Evolutionary conservation across 805 yeast species (phyloP).

Genomic region (Wickerhamiella bombiphila): DNA sequence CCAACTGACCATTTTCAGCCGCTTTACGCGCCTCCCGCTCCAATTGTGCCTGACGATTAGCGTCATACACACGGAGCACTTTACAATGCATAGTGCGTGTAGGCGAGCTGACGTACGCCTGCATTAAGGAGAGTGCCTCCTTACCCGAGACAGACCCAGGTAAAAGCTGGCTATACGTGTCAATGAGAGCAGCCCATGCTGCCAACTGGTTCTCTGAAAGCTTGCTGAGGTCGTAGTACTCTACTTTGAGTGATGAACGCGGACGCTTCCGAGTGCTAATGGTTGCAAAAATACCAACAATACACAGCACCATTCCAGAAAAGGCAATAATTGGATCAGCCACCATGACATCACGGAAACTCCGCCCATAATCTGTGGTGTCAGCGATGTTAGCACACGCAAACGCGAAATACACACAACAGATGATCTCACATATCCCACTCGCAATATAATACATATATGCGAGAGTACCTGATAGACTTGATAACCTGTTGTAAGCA

Average conservation of each 20-base stretch:
- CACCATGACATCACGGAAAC: slow-evolving; percentile 13
- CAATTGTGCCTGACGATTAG: slow-evolving; percentile 4
- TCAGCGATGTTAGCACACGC: slow-evolving; percentile 8
- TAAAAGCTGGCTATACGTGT: slow-evolving; percentile 18
- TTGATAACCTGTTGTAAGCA: slow-evolving; percentile 17
- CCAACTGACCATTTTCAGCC: neutral
- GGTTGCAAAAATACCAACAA: slow-evolving; percentile 17
- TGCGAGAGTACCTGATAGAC: slow-evolving; percentile 11
- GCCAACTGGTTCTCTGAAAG: slow-evolving; percentile 18
- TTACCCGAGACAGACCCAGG: slow-evolving; percentile 24
- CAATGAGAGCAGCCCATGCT: slow-evolving; percentile 23
- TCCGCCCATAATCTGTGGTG: neutral
- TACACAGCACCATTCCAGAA: slow-evolving; percentile 14
- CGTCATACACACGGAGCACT: slow-evolving; percentile 23
- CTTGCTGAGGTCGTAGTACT: slow-evolving; percentile 19
- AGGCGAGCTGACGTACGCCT: slow-evolving; percentile 20
- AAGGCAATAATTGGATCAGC: slow-evolving; percentile 16
- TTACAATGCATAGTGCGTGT: slow-evolving; percentile 20
- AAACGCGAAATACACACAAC: slow-evolving; percentile 16
- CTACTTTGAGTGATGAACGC: slow-evolving; percentile 19
- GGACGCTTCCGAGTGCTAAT: slow-evolving; percentile 18
- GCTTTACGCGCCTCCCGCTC: neutral
- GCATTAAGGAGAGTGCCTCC: slow-evolving; percentile 23
- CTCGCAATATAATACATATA: slow-evolving; percentile 12
- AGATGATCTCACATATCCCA: slow-evolving; percentile 9